Evolutionary conservation across 208 protist species (phyloP).

Genomic region (Trypanosoma theileri): DNA sequence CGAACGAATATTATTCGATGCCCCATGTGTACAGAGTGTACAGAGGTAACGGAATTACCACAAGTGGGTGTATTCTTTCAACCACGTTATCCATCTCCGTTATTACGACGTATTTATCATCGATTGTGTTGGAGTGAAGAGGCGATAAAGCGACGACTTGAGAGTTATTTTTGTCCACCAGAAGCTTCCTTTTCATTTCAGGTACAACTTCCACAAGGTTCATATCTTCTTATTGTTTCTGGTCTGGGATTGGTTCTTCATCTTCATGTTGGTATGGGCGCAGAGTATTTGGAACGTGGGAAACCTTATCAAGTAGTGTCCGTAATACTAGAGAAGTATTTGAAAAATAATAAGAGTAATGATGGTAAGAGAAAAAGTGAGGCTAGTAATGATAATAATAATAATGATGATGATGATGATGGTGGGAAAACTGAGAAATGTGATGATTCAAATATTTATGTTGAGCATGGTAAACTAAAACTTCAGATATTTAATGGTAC

Average conservation of each 20-base stretch:
- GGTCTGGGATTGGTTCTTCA: slow-evolving; percentile 61
- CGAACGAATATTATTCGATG: slow-evolving; percentile 64
- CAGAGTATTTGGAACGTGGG: slow-evolving; percentile 44
- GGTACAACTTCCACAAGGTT: slow-evolving; percentile 50
- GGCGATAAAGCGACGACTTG: slow-evolving; percentile 47
- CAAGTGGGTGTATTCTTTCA: slow-evolving; percentile 76
- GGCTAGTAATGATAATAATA: background rate
- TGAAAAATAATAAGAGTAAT: background rate
- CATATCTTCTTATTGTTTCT: slow-evolving; percentile 62
- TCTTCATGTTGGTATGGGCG: slow-evolving; percentile 52
- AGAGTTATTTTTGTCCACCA: slow-evolving; percentile 74
- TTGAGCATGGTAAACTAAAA: slow-evolving; percentile 77
- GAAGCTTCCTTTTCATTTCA: slow-evolving; percentile 55
- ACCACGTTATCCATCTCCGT: slow-evolving; percentile 32
- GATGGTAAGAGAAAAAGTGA: background rate
- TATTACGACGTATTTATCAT: slow-evolving; percentile 59
- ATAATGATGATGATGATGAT: background rate
- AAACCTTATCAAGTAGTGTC: slow-evolving; percentile 34
- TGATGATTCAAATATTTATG: slow-evolving; percentile 27
- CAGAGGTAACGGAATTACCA: slow-evolving; percentile 47
- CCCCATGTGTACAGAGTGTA: slow-evolving; percentile 76
- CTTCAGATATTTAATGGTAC: slow-evolving; percentile 77
- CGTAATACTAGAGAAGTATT: slow-evolving; percentile 18
- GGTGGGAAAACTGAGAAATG: background rate
- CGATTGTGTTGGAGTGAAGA: slow-evolving; percentile 69